These are phyloP conservation scores for Saprolegnia parasitica DNA, from an alignment of 352 stramenopile genomes.

Conservation along the genomic window DNA sequence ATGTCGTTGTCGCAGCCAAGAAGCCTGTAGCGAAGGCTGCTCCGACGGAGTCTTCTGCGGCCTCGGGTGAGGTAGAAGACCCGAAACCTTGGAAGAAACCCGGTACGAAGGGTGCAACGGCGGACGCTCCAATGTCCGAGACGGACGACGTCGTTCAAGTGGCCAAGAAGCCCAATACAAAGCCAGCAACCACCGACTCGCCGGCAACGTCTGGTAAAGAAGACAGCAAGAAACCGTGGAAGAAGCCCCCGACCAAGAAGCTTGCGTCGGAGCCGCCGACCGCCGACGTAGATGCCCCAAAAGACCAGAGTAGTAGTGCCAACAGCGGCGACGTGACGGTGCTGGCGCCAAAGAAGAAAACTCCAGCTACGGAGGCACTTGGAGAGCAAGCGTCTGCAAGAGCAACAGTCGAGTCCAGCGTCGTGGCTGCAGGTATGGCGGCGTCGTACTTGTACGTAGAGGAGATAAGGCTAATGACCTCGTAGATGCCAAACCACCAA, in stretches of 20 bases:
- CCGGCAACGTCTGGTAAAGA: constrained; percentile 14
- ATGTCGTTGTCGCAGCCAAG: not conserved
- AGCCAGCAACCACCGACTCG: constrained; percentile 1
- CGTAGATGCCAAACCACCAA: too few species aligned
- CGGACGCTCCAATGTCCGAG: not conserved
- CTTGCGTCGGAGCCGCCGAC: not conserved
- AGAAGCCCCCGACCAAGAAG: not conserved
- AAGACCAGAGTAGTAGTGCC: not conserved
- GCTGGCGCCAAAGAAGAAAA: not conserved
- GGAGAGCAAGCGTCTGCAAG: too few species aligned
- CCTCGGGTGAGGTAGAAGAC: not conserved
- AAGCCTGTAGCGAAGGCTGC: not conserved
- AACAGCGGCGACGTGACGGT: not conserved
- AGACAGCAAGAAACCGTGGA: not conserved
- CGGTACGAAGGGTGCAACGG: not conserved
- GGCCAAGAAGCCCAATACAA: not conserved
- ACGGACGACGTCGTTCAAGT: not conserved
- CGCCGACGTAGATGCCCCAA: not conserved
- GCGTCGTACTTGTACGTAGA: too few species aligned
- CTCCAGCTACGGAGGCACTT: not conserved
- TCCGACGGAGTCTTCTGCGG: not conserved
- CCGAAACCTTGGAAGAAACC: not conserved
- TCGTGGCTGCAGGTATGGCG: too few species aligned
- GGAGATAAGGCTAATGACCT: too few species aligned
- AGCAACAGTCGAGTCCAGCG: too few species aligned